These are phyloP conservation scores for Apophysomyces trapeziformis DNA, from an alignment of 371 early-diverging fungal genomes.

Conservation along the genomic window DNA sequence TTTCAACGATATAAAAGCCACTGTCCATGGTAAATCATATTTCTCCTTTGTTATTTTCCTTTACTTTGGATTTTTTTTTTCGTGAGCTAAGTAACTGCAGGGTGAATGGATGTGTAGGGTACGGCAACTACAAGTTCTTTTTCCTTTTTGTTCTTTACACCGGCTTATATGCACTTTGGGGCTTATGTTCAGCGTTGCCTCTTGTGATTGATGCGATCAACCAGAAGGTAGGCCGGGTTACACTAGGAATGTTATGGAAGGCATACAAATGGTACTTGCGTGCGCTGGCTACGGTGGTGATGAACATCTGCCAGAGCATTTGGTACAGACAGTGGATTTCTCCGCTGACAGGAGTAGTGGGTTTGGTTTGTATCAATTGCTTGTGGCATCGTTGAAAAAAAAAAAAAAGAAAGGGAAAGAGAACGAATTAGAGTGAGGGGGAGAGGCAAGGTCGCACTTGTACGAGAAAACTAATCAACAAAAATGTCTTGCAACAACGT, in stretches of 20 bases:
- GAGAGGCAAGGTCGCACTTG: background rate
- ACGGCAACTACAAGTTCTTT: conserved; percentile 67
- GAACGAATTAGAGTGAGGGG: background rate
- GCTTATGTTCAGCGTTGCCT: conserved; percentile 43
- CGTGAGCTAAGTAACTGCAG: conserved; percentile 1
- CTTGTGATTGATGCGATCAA: conserved; percentile 33
- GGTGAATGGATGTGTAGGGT: conserved; percentile 66
- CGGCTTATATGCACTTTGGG: conserved; percentile 50
- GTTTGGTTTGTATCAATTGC: conserved; percentile 8
- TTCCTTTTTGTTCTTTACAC: conserved; percentile 58
- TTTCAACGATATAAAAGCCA: conserved; percentile 42
- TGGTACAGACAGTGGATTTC: conserved; percentile 13
- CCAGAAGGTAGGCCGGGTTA: conserved; percentile 38
- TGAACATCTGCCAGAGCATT: conserved; percentile 12
- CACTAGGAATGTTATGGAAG: background rate
- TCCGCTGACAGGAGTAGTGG: conserved; percentile 5
- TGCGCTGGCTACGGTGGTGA: conserved; percentile 10
- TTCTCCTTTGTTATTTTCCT: background rate
- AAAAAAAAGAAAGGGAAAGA: no score
- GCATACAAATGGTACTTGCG: conserved; percentile 7
- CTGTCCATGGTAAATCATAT: conserved; percentile 53
- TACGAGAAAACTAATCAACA: background rate
- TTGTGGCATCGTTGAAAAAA: background rate
- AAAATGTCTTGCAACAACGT: background rate
- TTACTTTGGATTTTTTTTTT: background rate